phyloP scores from a whole-genome alignment of 1,284 basidiomycete genomes.

The Caloboletus inedulis region DNA sequence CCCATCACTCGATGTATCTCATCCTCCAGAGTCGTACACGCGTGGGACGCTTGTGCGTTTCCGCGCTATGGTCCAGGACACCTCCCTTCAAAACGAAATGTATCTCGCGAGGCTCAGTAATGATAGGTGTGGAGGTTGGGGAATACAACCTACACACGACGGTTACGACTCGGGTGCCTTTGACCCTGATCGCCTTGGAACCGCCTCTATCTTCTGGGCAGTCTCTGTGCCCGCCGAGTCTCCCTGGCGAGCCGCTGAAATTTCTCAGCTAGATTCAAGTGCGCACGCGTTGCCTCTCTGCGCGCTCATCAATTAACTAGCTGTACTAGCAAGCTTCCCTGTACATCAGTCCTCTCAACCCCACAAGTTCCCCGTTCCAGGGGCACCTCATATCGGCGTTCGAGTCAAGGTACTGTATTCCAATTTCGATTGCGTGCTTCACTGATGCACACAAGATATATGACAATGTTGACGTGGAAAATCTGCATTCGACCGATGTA shows the following conservation, averaged over 20 bases:
- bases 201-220: conserved; percentile 65
- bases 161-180: conserved; percentile 32
- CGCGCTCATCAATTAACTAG: conserved; percentile 1
- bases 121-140: conserved; percentile 66
- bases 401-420: conserved; percentile 59
- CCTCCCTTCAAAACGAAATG: conserved; percentile 65
- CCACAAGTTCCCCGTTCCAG: conserved; percentile 63
- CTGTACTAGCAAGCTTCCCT: conserved; percentile 20
- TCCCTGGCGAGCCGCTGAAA: conserved; percentile 42
- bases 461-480: conserved; percentile 40
- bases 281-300: conserved; percentile 3
- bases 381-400: conserved; percentile 54
- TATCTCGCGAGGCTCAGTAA: conserved; percentile 51
- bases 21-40: conserved; percentile 46
- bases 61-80: conserved; percentile 77
- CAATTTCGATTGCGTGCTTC: background rate
- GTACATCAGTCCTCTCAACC: conserved; percentile 34
- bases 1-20: conserved; percentile 45
- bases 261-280: conserved; percentile 34
- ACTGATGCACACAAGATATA: conserved; percentile 49
- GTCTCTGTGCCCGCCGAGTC: conserved; percentile 66
- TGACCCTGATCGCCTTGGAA: conserved; percentile 52
- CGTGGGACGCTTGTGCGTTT: conserved; percentile 62
- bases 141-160: conserved; percentile 40
- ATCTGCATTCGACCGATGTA: conserved; percentile 56